Evolutionary conservation across 495 filamentous ascomycete species (phyloP).

Genomic region (Cenococcum geophilum): DNA sequence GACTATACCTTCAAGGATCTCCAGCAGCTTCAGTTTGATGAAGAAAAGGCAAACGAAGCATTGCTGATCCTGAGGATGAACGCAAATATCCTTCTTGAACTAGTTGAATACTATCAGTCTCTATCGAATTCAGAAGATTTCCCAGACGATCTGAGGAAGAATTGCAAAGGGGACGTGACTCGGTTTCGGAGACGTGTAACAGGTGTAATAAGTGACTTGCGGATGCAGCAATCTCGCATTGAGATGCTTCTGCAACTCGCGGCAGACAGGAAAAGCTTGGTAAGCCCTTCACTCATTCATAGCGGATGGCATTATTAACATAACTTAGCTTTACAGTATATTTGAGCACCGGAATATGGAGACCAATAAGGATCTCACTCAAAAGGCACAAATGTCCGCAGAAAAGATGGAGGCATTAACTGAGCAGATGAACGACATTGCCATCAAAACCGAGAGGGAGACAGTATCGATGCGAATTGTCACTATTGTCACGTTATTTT

Average conservation of each 20-base stretch:
- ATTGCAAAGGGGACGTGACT: constrained; percentile 9
- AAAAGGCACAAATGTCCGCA: constrained; percentile 32
- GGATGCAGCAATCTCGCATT: constrained; percentile 31
- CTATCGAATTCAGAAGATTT: background rate
- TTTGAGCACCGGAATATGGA: constrained; percentile 33
- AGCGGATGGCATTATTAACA: background rate
- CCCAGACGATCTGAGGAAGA: too few species aligned
- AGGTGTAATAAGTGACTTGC: constrained; percentile 30
- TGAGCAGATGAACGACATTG: constrained; percentile 24
- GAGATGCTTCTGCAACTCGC: constrained; percentile 30
- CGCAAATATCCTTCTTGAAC: constrained; percentile 36
- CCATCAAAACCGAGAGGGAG: constrained; percentile 27
- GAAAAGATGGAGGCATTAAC: constrained; percentile 37
- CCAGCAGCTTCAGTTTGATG: constrained; percentile 39
- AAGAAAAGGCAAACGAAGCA: constrained; percentile 41
- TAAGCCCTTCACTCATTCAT: constrained; percentile 17
- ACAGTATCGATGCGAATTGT: constrained; percentile 41
- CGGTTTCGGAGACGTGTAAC: constrained; percentile 27
- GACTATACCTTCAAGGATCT: constrained; percentile 38
- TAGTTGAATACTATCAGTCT: constrained; percentile 34
- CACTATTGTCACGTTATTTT: constrained; percentile 42
- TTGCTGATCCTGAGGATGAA: constrained; percentile 38
- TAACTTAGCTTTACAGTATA: constrained; percentile 33
- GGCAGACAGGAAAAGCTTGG: constrained; percentile 32
- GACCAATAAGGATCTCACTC: constrained; percentile 34